Evolutionary conservation across 106 monocot genomes (phyloP), one percentile per base, ranked within the genome.

Genomic region (Hemerocallis citrina): DNA sequence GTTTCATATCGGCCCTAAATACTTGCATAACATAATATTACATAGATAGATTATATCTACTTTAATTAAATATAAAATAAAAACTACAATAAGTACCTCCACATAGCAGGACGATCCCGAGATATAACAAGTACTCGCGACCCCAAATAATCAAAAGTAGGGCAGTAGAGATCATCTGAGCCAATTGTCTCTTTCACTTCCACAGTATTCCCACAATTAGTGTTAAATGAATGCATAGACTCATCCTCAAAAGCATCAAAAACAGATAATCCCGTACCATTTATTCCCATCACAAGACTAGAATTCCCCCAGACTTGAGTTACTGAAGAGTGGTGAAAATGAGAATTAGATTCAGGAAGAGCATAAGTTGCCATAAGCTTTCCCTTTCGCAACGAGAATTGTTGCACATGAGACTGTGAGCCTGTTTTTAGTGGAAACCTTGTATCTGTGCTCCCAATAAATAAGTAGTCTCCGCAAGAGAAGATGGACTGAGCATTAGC

Each of bases 231-330:
- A 43, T 66, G 71, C 40, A 46, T 36, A 0, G 37, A 24, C n/a
- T 71, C 78, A 37, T 81, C 77, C 43, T 60, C 72, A 1, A 55
- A 25, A n/a, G 81, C 55, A 62, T 88, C 80, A 52, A 92, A 99
- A 15, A 85, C 85, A 68, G 72, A 92, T 5, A 98, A 36, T 2
- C 98, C 98, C 77, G 74, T 82, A 3, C 92, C 88, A 52, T 75
- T 82, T 44, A 83, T 52, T 37, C 82, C 98, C 88, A 99, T 88
- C 6, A 75, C 88, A 13, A 85, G n/a, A 14, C 63, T 76, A 0
- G 74, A 57, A 58, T 82, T 88, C 6, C 98, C 98, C 98, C 98
- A 99, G 9, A 99, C 98, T 49, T 99, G 98, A 59, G 86, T 79
- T 39, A 99, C 41, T 3, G 75, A 64, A 25, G 81, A 72, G 27